phyloP scores from a whole-genome alignment of 345 rosid genomes.

The Balakata baccata region DNA sequence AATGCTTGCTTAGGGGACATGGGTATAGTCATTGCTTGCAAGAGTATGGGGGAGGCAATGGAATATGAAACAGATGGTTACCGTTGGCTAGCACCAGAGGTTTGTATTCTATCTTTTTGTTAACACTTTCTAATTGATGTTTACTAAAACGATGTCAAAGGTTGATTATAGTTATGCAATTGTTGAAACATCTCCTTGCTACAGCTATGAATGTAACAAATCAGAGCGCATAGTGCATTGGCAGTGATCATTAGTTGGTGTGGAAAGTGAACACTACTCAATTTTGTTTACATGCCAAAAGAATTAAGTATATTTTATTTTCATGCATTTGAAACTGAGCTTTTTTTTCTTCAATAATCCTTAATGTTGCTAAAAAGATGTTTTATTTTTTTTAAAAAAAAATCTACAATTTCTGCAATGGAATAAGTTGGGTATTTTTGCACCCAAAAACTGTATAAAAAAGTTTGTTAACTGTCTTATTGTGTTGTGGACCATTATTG shows the following conservation, averaged over 20 bases:
- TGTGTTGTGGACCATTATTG: not conserved
- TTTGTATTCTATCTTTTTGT: conserved; percentile 34
- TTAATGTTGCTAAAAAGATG: too few relatives aligned
- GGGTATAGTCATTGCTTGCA: conserved; percentile 86
- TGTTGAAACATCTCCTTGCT: not conserved
- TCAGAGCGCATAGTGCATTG: not conserved
- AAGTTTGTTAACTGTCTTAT: not conserved
- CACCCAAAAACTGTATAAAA: too few relatives aligned
- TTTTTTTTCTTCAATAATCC: not conserved
- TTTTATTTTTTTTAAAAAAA: not conserved
- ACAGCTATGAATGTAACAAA: not conserved
- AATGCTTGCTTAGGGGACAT: conserved; percentile 88
- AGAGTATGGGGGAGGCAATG: conserved; percentile 72
- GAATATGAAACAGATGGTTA: conserved; percentile 98
- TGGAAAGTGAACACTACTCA: not conserved
- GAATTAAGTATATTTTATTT: not conserved
- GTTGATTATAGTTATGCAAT: not conserved
- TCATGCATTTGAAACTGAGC: not conserved
- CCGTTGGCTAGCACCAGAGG: conserved; percentile 99
- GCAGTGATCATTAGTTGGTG: not conserved
- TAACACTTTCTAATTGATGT: conserved; percentile 7
- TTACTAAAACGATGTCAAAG: not conserved
- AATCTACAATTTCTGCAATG: not conserved
- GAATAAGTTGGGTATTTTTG: not conserved
- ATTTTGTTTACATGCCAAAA: not conserved